Evolutionary conservation across 106 monocot species (phyloP), one percentile per base, ranked within the genome.

Genomic region (Dendrobium huoshanense): DNA sequence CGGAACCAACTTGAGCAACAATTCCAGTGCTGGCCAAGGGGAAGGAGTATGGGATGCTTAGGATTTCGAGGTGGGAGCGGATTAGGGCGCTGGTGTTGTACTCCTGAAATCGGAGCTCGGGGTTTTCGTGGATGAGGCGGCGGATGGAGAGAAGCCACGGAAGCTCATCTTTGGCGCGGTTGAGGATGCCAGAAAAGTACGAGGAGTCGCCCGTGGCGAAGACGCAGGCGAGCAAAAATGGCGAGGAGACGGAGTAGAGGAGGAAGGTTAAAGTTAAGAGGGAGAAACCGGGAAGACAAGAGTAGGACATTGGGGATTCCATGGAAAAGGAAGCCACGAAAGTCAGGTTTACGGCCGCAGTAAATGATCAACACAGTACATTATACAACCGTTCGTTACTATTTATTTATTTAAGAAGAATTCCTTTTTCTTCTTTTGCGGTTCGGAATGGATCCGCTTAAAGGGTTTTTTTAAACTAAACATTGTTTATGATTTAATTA

Each of bases 31-130:
- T 79, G 75, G 91, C 96, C 77, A 85, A 42, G 70, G 94, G 89
- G 79, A 78, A 88, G 25, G 82, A 74, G 82, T 92, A 95, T 41
- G 88, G 72, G 29, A 93, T 75, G 67, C 77, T 77, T 72, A 96
- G 81, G 65, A 9, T 67, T 79, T 93, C 93, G 80, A 96, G 93
- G 45, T 96, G 78, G 44, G 43, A 20, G 6, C 96, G 84, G 80
- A 96, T 88, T 37, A 96, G 85, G 29, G 87, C 86, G 80, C 91
- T 91, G 79, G 96, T 96, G 75, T 84, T 85, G 81, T 88, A 83
- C 78, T 96, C 96, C 49, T 90, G 81, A 88, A 88, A 96, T 15
- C 91, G 83, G 79, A 93, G 96, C 79, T 96, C 96, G 10, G 93
- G 96, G 78, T 93, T 54, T 76, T 79, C 78, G 86, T 96, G 96